Conservation (phyloP, 139 green algal species). For the Ettlia oleoabundans region DNA sequence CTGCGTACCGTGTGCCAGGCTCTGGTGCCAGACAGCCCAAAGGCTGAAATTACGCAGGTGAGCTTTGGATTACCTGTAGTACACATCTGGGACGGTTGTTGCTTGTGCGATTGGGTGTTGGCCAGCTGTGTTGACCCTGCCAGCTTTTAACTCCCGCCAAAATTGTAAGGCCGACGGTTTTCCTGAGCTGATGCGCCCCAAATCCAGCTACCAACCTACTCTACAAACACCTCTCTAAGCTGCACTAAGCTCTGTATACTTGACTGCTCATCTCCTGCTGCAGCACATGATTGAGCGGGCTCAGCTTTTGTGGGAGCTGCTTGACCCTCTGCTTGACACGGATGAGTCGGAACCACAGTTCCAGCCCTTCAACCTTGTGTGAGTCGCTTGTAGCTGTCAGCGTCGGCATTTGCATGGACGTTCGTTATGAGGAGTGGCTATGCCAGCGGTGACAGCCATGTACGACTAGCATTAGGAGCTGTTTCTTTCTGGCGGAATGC, state of each 20-base stretch:
- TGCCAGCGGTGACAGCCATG: too few species aligned
- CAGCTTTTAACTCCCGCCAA: too few species aligned
- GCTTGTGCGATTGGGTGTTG: too few species aligned
- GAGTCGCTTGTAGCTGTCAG: not conserved
- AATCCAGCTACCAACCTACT: too few species aligned
- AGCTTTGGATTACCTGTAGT: too few species aligned
- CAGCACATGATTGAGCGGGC: conserved; percentile 35
- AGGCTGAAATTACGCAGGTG: not conserved
- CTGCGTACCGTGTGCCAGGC: conserved; percentile 58
- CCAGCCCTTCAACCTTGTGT: conserved; percentile 14
- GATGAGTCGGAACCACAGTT: conserved; percentile 29
- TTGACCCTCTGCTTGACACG: conserved; percentile 48
- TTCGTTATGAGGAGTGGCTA: too few species aligned
- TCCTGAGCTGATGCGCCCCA: too few species aligned
- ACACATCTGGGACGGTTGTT: too few species aligned
- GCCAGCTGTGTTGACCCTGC: too few species aligned
- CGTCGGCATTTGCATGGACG: too few species aligned
- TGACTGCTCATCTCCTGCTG: not conserved
- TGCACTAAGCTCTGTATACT: not conserved
- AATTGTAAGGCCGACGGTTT: too few species aligned
- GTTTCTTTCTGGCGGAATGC: not conserved
- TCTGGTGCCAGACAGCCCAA: conserved; percentile 40
- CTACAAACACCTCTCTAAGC: not conserved
- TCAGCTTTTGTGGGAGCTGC: conserved; percentile 22
- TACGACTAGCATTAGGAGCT: not conserved